Evolutionary conservation across 805 yeast genomes (phyloP).

Genomic region (Sungouiozyma ichnusensis): DNA sequence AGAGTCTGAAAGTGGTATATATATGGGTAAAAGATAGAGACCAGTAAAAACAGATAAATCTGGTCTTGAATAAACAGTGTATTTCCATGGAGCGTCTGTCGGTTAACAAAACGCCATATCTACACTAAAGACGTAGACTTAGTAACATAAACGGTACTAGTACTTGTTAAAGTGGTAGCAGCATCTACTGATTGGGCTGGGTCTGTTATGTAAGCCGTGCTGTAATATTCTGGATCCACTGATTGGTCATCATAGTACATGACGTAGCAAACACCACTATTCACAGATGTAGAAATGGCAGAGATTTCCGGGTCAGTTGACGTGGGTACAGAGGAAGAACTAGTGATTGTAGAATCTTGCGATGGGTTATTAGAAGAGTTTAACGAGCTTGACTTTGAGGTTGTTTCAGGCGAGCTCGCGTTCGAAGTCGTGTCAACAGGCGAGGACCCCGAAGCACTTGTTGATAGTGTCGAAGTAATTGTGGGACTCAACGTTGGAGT

Average conservation of each 20-base stretch:
- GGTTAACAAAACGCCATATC: too few species aligned
- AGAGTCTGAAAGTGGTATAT: too few species aligned
- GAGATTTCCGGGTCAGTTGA: constrained; percentile 3
- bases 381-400: constrained; percentile 2
- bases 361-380: constrained; percentile 6
- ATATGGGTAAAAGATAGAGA: too few species aligned
- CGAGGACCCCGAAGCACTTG: constrained; percentile 1
- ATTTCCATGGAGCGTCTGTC: too few species aligned
- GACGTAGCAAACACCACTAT: constrained; percentile 19
- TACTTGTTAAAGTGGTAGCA: constrained; percentile 27
- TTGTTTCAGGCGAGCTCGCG: constrained; percentile 2
- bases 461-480: not conserved
- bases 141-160: constrained; percentile 19
- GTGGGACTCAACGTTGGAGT: constrained; percentile 7
- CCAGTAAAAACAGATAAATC: too few species aligned
- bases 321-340: constrained; percentile 6
- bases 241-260: constrained; percentile 18
- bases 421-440: constrained; percentile 4
- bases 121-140: constrained; percentile 4
- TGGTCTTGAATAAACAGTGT: too few species aligned
- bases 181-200: constrained; percentile 25
- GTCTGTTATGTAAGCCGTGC: constrained; percentile 22
- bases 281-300: constrained; percentile 8
- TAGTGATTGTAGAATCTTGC: constrained; percentile 6
- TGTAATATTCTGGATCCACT: constrained; percentile 21